Evolutionary conservation across 441 rosid genomes (phyloP), one percentile per base, ranked within the genome.

Genomic region (Hura crepitans): DNA sequence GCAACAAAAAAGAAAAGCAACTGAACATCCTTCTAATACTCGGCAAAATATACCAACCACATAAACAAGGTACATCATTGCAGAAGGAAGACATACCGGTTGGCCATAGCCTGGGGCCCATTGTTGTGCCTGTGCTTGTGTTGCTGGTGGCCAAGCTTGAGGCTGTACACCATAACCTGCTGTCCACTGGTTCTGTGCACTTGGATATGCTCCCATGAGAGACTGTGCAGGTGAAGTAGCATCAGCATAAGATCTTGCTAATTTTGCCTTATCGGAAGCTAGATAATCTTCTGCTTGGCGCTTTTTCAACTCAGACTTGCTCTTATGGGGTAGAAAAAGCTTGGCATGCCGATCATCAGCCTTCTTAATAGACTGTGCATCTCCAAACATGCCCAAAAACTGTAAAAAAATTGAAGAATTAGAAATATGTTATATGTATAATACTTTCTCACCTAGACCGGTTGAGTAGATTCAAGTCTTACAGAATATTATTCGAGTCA

Each of bases 351-450:
- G 82, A 77, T 88, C 88, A 79, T 89, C 92, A 10, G 97, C 98
- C 74, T 83, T 93, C 78, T 85, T 80, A 31, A 91, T 81, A 58
- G 82, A 73, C 68, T 80, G 81, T 2, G 72, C 86, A 75, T 91
- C 98, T 71, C 99, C 96, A 74, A 93, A 85, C 43, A 87, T 77
- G 74, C 88, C 92, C 77, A 93, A 65, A 75, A 96, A 93, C 98
- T 96, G 92, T 79, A 79, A 66, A 69, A 6, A 14, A n/a, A 62
- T 20, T 8, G 43, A 5, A 56, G 64, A 56, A 14, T 22, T 11
- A 66, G 63, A 51, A 9, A 45, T 14, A 66, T 60, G 30, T 15
- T 6, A 20, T 14, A n/a, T n/a, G n/a, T n/a, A n/a, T n/a, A n/a
- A n/a, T n/a, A n/a, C n/a, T n/a, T n/a, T n/a, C n/a, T n/a, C n/a